Evolutionary conservation across 331 rosid species (phyloP).

Genomic region (Malus hybrid): DNA sequence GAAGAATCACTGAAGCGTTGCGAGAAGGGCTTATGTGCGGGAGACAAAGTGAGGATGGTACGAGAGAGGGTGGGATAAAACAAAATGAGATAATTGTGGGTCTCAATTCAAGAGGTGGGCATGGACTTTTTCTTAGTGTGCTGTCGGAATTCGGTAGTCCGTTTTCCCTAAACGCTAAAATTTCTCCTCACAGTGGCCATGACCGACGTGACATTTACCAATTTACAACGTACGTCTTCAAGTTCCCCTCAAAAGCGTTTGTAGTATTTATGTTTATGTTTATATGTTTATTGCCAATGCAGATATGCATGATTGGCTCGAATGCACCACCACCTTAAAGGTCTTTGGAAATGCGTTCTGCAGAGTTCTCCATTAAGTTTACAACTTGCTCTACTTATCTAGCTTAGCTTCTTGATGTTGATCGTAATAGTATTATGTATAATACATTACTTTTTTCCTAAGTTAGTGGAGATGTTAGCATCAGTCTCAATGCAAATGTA

Average conservation of each 20-base stretch:
- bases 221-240: background rate
- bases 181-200: background rate
- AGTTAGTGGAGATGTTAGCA: too few relatives aligned
- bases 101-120: too few relatives aligned
- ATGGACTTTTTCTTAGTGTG: too few relatives aligned
- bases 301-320: background rate
- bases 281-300: background rate
- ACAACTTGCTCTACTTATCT: background rate
- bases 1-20: too few relatives aligned
- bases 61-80: too few relatives aligned
- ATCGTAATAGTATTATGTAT: background rate
- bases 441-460: too few relatives aligned
- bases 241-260: background rate
- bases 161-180: too few relatives aligned
- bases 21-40: too few relatives aligned
- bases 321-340: background rate
- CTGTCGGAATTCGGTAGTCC: too few relatives aligned
- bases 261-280: background rate
- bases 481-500: too few relatives aligned
- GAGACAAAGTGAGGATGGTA: too few relatives aligned
- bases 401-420: background rate
- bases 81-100: too few relatives aligned
- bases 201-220: background rate
- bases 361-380: background rate
- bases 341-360: background rate